Evolutionary conservation across 768 basidiomycete species (phyloP), one percentile per base, ranked within the genome.

Genomic region (Collybia sp.): DNA sequence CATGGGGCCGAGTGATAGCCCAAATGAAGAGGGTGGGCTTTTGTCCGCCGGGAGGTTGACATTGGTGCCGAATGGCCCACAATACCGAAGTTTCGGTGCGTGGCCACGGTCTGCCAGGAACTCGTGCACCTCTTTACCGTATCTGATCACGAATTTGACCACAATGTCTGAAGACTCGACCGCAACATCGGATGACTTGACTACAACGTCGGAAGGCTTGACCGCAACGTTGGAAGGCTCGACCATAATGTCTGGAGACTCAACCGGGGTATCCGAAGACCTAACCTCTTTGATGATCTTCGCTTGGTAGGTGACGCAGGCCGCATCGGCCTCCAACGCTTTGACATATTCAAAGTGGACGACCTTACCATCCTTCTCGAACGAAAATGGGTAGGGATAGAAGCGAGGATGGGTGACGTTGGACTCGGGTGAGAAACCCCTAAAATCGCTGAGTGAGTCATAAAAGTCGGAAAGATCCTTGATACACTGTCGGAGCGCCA

Each of bases 101-200:
- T 25, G 44, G 3, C 48, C 46, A 10, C 45, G 12, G 0, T 44
- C 25, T 2, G 66, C 68, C 43, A 74, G 62, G 12, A 56, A 40
- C 19, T 45, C 30, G 46, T 73, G 72, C 0, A 55, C 64, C 6
- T 55, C 58, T 6, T 11, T 47, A 18, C 65, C 57, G 46, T 72
- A 73, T 5, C 55, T 45, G 12, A 52, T 49, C 35, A 63, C 64
- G 35, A 73, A 73, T 48, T 71, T 73, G 43, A 73, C 60, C 0
- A 52, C 51, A 8, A 25, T 25, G 25, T 25, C 25, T 8, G 25
- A 8, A 25, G 25, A 25, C 3, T 25, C 8, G 25, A 8, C 25
- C 25, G 32, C 47, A 40, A n/a, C n/a, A n/a, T n/a, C n/a, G n/a
- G n/a, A n/a, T n/a, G n/a, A 73, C 49, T 71, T 73, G 43, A 73